These are phyloP conservation scores for Aspergillus costaricaensis DNA, from an alignment of 2,329 filamentous ascomycete genomes.

Conservation along the genomic window DNA sequence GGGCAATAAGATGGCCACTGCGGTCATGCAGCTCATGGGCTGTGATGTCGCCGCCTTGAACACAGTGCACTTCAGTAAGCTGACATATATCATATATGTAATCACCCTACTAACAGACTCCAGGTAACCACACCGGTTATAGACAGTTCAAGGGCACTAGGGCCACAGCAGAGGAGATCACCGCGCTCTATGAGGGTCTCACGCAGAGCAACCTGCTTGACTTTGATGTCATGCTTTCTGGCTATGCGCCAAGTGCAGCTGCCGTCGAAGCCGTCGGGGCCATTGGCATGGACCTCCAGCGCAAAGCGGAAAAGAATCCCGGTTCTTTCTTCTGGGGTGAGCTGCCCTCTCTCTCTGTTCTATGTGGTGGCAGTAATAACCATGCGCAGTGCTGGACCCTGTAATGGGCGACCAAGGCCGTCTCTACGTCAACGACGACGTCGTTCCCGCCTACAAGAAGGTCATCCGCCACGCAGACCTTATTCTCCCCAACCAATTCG, in stretches of 20 bases:
- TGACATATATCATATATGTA: background rate
- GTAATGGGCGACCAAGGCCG: constrained; percentile 97
- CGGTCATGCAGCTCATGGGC: constrained; percentile 88
- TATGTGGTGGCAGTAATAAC: constrained; percentile 6
- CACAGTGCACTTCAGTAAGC: constrained; percentile 94
- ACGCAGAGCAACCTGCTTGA: constrained; percentile 80
- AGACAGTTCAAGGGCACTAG: constrained; percentile 82
- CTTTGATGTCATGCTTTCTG: constrained; percentile 93
- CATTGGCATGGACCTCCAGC: constrained; percentile 78
- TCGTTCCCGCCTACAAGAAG: constrained; percentile 85
- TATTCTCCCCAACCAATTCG: constrained; percentile 95
- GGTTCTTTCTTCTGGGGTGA: constrained; percentile 86
- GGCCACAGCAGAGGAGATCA: constrained; percentile 78
- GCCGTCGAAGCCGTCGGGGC: constrained; percentile 80
- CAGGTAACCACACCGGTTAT: constrained; percentile 96
- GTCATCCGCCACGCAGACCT: constrained; percentile 81
- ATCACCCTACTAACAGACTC: background rate
- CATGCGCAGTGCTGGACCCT: constrained; percentile 73
- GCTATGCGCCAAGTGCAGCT: constrained; percentile 86
- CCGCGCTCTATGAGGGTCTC: constrained; percentile 80
- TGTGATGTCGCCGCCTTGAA: constrained; percentile 94
- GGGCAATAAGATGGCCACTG: constrained; percentile 95
- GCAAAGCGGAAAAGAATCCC: constrained; percentile 61
- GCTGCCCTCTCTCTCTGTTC: constrained; percentile 17
- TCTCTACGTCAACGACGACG: constrained; percentile 87